phyloP scores from a whole-genome alignment of 352 stramenopile genomes.

The Peronosclerospora sorghi region DNA sequence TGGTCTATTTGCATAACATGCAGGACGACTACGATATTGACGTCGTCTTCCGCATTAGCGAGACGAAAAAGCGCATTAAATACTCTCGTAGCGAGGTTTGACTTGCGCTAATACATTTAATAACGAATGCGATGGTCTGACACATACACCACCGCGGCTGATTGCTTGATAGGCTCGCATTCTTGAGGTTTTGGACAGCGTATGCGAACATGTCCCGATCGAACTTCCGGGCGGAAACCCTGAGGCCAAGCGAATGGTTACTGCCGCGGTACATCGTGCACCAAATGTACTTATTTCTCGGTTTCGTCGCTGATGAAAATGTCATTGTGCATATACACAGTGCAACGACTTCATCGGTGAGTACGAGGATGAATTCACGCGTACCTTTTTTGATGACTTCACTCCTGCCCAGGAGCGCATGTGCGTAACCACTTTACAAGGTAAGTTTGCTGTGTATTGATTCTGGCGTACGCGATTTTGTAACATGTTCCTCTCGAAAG shows the following conservation, averaged over 20 bases:
- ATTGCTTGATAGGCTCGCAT: constrained; percentile 43
- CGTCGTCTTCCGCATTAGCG: constrained; percentile 77
- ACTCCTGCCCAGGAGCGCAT: constrained; percentile 48
- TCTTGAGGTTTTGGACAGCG: constrained; percentile 69
- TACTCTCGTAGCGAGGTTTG: constrained; percentile 63
- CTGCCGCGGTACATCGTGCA: constrained; percentile 29
- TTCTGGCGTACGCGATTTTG: too few species aligned
- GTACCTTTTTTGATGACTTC: constrained; percentile 70
- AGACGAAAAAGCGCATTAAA: constrained; percentile 81
- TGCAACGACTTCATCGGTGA: constrained; percentile 68
- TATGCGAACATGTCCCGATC: constrained; percentile 48
- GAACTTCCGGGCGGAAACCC: constrained; percentile 23
- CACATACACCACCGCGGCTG: neutral
- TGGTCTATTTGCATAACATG: neutral
- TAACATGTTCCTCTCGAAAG: neutral
- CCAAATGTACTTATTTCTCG: neutral
- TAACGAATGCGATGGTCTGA: too few species aligned
- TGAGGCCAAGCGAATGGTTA: constrained; percentile 52
- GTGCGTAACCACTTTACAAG: constrained; percentile 38
- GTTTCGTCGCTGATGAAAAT: neutral
- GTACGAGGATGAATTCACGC: constrained; percentile 74
- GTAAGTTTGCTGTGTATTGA: constrained; percentile 11
- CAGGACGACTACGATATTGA: constrained; percentile 78
- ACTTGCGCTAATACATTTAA: too few species aligned
- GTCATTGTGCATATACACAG: constrained; percentile 22